Conservation (phyloP, 177 flowering plant species). For the Tripterygium wilfordii region DNA sequence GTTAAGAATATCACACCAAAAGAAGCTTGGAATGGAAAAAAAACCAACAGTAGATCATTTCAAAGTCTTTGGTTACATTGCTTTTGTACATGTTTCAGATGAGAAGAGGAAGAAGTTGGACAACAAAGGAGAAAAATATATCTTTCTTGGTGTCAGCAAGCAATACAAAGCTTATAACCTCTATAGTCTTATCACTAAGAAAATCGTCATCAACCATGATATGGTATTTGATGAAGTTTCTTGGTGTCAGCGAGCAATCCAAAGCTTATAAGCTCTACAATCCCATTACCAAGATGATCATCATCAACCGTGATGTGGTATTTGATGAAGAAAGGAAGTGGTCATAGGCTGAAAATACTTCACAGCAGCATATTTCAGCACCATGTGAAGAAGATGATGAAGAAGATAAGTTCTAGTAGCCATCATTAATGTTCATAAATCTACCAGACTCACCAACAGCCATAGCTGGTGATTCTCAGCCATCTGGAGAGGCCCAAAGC, state of each 20-base stretch:
- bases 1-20: background rate
- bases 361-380: background rate
- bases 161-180: too few relatives aligned
- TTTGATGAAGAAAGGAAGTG: constrained; percentile 9
- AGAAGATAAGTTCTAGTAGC: background rate
- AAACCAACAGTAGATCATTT: background rate
- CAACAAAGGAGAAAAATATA: too few relatives aligned
- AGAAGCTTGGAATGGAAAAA: background rate
- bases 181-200: too few relatives aligned
- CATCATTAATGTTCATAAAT: background rate
- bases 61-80: background rate
- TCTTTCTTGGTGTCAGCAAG: too few relatives aligned
- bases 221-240: too few relatives aligned
- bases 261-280: constrained; percentile 10
- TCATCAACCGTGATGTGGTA: constrained; percentile 3
- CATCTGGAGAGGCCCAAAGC: background rate
- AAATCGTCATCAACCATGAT: too few relatives aligned
- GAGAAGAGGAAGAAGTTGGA: too few relatives aligned
- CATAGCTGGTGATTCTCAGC: background rate
- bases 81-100: background rate
- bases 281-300: constrained; percentile 1
- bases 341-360: background rate
- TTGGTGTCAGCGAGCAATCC: constrained; percentile 4
- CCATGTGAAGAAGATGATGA: constrained; percentile 1
- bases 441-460: background rate